These are phyloP conservation scores for Aspergillus sp. DNA, from an alignment of 2,329 filamentous ascomycete genomes.

Conservation along the genomic window DNA sequence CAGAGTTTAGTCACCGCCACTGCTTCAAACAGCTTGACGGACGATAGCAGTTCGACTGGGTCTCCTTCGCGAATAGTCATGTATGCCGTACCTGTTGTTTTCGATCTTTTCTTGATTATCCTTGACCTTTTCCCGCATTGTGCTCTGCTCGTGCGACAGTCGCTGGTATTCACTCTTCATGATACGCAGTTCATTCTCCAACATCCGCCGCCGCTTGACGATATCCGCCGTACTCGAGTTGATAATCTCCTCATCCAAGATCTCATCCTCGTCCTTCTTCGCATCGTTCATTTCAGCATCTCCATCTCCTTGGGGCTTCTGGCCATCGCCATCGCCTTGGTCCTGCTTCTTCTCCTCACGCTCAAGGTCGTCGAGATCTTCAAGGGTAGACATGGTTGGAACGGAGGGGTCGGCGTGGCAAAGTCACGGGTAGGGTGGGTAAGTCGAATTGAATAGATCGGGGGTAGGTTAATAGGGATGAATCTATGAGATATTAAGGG, in stretches of 20 bases:
- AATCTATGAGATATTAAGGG: too few relatives aligned
- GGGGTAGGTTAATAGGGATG: too few relatives aligned
- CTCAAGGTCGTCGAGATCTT: slow-evolving; percentile 87
- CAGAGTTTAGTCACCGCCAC: too few relatives aligned
- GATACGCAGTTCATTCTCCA: slow-evolving; percentile 97
- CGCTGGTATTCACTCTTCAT: slow-evolving; percentile 97
- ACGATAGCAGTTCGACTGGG: too few relatives aligned
- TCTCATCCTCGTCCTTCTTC: slow-evolving; percentile 66
- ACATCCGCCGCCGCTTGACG: slow-evolving; percentile 77
- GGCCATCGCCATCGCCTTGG: slow-evolving; percentile 55
- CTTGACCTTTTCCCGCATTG: slow-evolving; percentile 98
- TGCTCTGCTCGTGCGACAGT: slow-evolving; percentile 87
- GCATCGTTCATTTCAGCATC: slow-evolving; percentile 92
- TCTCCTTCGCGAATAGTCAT: neutral
- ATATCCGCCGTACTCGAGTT: slow-evolving; percentile 93
- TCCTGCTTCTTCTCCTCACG: slow-evolving; percentile 70
- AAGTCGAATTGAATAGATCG: neutral
- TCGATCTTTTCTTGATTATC: slow-evolving; percentile 99
- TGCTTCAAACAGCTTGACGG: too few relatives aligned
- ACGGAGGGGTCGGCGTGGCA: slow-evolving; percentile 19
- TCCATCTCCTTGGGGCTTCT: slow-evolving; percentile 55
- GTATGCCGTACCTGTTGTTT: slow-evolving; percentile 73
- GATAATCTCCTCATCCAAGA: slow-evolving; percentile 90
- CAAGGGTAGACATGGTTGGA: slow-evolving; percentile 72
- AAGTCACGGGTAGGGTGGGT: neutral